A percentile compares a stretch with the other conserved stretches of the same genome.
Evolutionary conservation across 345 rosid species (phyloP).

Genomic region (Erucastrum elatum): DNA sequence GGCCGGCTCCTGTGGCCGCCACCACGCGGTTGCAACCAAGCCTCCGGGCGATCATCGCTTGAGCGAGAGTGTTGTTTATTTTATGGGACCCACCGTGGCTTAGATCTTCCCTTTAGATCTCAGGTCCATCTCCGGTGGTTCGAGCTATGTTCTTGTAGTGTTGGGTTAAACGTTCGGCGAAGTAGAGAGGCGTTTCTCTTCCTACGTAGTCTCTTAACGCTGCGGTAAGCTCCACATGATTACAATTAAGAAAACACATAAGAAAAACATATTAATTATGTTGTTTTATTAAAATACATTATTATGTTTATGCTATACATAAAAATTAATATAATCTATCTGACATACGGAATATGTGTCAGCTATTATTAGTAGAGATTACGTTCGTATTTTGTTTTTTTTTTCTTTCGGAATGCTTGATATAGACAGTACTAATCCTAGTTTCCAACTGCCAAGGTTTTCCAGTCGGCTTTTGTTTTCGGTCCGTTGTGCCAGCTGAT

Average conservation of each 20-base stretch:
- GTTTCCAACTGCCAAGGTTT: not conserved
- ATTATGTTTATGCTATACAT: not conserved
- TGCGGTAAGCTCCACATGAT: slow-evolving; percentile 59
- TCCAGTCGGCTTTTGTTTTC: not conserved
- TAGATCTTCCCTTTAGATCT: slow-evolving; percentile 86
- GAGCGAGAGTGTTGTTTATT: slow-evolving; percentile 84
- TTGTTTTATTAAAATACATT: not conserved
- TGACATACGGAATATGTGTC: not conserved
- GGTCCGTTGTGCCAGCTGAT: not conserved
- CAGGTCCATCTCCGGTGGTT: slow-evolving; percentile 52
- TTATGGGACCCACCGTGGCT: slow-evolving; percentile 79
- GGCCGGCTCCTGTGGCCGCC: slow-evolving; percentile 86
- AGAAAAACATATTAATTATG: not conserved
- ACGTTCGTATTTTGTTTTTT: not conserved
- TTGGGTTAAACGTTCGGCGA: slow-evolving; percentile 61
- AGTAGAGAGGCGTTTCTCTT: slow-evolving; percentile 80
- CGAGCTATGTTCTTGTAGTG: slow-evolving; percentile 50
- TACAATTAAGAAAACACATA: not conserved
- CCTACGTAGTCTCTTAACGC: slow-evolving; percentile 78
- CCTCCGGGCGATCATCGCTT: slow-evolving; percentile 78
- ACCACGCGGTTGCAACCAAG: slow-evolving; percentile 61
- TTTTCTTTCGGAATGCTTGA: not conserved
- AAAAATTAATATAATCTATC: not conserved
- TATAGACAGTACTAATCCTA: not conserved
- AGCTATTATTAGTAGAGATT: not conserved